Conservation (phyloP, 2,329 filamentous ascomycete species). For the Monilinia fructicola region DNA sequence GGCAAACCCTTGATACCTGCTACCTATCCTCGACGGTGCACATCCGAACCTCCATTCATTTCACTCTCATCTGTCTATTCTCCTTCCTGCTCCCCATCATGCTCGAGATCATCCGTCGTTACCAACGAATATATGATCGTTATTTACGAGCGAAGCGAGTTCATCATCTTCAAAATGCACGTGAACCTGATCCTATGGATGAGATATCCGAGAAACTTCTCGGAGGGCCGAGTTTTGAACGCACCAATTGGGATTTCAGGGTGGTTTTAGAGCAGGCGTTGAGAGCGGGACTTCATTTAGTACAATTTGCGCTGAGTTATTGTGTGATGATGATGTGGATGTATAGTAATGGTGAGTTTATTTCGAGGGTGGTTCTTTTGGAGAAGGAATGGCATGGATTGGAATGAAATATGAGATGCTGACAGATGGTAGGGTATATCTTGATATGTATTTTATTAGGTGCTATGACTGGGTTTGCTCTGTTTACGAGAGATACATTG, state of each 20-base stretch:
- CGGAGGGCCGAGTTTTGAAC: background rate
- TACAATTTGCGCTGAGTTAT: constrained; percentile 32
- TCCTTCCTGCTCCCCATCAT: constrained; percentile 32
- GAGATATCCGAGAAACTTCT: constrained; percentile 32
- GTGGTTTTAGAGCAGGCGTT: constrained; percentile 26
- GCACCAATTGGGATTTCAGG: background rate
- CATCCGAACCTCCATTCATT: constrained; percentile 29
- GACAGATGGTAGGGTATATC: constrained; percentile 31
- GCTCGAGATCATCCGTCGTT: constrained; percentile 31
- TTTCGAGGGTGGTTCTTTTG: background rate
- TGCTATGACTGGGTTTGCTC: constrained; percentile 30
- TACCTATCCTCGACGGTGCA: constrained; percentile 31
- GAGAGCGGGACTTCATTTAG: constrained; percentile 28
- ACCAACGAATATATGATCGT: constrained; percentile 30
- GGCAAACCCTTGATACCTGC: constrained; percentile 33
- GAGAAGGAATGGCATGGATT: background rate
- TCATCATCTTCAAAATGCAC: constrained; percentile 7
- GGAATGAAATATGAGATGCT: background rate
- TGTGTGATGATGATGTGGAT: constrained; percentile 33
- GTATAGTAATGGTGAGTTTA: constrained; percentile 33
- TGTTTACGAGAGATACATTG: constrained; percentile 32
- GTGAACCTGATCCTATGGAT: constrained; percentile 20
- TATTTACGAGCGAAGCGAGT: constrained; percentile 24
- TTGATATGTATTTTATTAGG: constrained; percentile 33
- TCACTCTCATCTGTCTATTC: constrained; percentile 31